A percentile compares a stretch with the other conserved stretches of the same genome.
Evolutionary conservation across 2,329 filamentous ascomycete species (phyloP).

Genomic region (Aspergillus sp.): DNA sequence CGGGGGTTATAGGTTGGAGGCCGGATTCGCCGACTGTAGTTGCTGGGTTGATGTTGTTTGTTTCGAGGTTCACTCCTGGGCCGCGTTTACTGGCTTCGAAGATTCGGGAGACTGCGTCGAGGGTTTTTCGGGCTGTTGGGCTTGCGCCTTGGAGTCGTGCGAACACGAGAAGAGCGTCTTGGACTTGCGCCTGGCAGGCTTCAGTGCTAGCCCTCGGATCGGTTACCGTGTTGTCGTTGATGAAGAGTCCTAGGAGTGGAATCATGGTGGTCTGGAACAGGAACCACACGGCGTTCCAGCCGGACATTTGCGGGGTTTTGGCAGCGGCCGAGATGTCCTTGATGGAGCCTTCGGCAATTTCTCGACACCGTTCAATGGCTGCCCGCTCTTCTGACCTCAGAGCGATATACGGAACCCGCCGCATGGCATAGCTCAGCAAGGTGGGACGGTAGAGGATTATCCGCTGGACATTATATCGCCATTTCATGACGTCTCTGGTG

Average conservation of each 20-base stretch:
- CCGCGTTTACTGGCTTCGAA: slow-evolving; percentile 59
- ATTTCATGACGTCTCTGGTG: slow-evolving; percentile 76
- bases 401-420: slow-evolving; percentile 55
- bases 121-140: slow-evolving; percentile 63
- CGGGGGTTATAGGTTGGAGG: slow-evolving; percentile 18
- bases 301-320: slow-evolving; percentile 73
- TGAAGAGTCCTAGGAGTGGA: slow-evolving; percentile 73
- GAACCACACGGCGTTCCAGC: slow-evolving; percentile 83
- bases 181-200: slow-evolving; percentile 60
- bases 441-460: slow-evolving; percentile 76
- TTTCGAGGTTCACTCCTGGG: slow-evolving; percentile 24
- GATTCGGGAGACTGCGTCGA: slow-evolving; percentile 67
- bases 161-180: slow-evolving; percentile 45
- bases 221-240: slow-evolving; percentile 51
- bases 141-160: slow-evolving; percentile 67
- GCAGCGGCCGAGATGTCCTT: slow-evolving; percentile 73
- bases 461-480: slow-evolving; percentile 78
- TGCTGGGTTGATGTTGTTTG: slow-evolving; percentile 15
- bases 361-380: slow-evolving; percentile 70
- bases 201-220: slow-evolving; percentile 63
- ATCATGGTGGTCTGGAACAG: slow-evolving; percentile 81
- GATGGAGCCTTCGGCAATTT: slow-evolving; percentile 71
- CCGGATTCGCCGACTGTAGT: slow-evolving; percentile 23
- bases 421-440: slow-evolving; percentile 67
- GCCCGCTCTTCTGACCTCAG: slow-evolving; percentile 65